Evolutionary conservation across 192 early-diverging fungal species (phyloP).

Genomic region (Coemansia sp.): DNA sequence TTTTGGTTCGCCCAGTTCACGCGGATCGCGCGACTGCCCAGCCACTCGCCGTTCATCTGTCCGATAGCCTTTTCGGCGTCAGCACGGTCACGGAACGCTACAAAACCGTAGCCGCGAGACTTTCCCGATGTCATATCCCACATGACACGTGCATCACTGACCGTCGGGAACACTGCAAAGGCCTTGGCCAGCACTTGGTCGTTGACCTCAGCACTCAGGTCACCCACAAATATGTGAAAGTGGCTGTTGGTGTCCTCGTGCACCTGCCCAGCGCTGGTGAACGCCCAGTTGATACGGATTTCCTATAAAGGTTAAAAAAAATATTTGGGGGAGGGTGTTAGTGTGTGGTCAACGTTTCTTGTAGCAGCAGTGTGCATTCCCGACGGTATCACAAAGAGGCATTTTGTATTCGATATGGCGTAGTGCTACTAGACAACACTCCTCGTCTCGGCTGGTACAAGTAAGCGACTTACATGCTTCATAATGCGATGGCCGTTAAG

Average conservation of each 20-base stretch:
- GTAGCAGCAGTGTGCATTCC: neutral
- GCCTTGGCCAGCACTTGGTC: slow-evolving; percentile 80
- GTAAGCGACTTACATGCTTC: slow-evolving; percentile 29
- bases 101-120: slow-evolving; percentile 92
- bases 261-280: slow-evolving; percentile 37
- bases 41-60: slow-evolving; percentile 88
- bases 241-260: slow-evolving; percentile 78
- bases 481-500: slow-evolving; percentile 67
- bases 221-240: slow-evolving; percentile 92
- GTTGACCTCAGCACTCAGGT: slow-evolving; percentile 88
- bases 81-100: slow-evolving; percentile 82
- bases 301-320: slow-evolving; percentile 20
- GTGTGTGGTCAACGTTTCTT: neutral
- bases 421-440: neutral
- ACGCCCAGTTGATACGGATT: slow-evolving; percentile 62
- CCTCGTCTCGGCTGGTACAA: neutral
- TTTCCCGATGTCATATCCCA: slow-evolving; percentile 89
- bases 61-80: slow-evolving; percentile 88
- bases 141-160: slow-evolving; percentile 90
- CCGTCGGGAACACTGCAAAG: slow-evolving; percentile 59
- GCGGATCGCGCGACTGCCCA: slow-evolving; percentile 84
- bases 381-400: neutral
- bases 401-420: neutral
- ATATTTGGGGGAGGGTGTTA: neutral
- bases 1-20: slow-evolving; percentile 97